These are phyloP conservation scores for Sarcodon aspratus DNA, from an alignment of 768 basidiomycete genomes.

Conservation along the genomic window DNA sequence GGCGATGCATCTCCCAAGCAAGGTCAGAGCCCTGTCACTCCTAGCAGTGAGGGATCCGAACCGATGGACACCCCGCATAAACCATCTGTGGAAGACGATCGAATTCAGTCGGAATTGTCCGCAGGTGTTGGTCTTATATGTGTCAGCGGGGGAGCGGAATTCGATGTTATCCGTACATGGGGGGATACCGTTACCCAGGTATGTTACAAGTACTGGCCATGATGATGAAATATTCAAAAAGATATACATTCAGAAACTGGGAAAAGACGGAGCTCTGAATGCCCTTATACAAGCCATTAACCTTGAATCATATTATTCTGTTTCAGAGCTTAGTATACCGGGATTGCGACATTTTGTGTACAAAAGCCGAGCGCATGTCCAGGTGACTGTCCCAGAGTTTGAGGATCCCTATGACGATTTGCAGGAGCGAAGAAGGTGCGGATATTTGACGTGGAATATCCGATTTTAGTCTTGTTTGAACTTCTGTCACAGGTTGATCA, in stretches of 20 bases:
- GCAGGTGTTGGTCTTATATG: constrained; percentile 51
- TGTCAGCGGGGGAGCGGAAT: constrained; percentile 74
- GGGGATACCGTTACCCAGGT: constrained; percentile 58
- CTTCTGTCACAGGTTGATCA: constrained; percentile 46
- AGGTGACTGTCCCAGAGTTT: constrained; percentile 77
- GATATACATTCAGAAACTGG: constrained; percentile 40
- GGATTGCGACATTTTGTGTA: constrained; percentile 92
- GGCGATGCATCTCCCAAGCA: neutral
- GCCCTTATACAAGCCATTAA: constrained; percentile 36
- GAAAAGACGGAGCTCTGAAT: constrained; percentile 42
- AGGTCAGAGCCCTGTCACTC: neutral
- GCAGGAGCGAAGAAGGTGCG: constrained; percentile 50
- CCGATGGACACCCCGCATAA: too few species aligned
- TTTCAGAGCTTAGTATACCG: constrained; percentile 74
- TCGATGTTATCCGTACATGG: constrained; percentile 74
- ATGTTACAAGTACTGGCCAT: constrained; percentile 7
- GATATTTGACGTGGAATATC: neutral
- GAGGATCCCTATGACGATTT: constrained; percentile 72
- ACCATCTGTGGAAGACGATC: too few species aligned
- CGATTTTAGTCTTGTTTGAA: constrained; percentile 5
- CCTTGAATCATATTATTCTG: constrained; percentile 48
- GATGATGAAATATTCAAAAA: neutral
- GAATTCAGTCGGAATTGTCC: neutral
- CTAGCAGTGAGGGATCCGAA: neutral
- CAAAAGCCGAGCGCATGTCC: constrained; percentile 83